phyloP scores from a whole-genome alignment of 1,284 basidiomycete genomes.

The Testicularia cyperi region DNA sequence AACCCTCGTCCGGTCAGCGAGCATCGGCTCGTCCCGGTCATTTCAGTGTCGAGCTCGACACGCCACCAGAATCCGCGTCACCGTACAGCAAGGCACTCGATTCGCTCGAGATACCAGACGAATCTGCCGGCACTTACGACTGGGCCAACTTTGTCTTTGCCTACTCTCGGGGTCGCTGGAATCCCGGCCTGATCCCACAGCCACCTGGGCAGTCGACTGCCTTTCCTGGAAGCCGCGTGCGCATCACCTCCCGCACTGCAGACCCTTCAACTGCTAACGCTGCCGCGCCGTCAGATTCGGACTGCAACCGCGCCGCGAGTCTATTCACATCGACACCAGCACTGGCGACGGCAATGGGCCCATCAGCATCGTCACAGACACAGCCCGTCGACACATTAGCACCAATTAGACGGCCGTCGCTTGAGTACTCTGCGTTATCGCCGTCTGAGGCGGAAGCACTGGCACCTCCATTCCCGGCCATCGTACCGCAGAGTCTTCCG shows the following conservation, averaged over 20 bases:
- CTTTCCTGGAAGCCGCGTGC: constrained; percentile 16
- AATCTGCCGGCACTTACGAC: constrained; percentile 35
- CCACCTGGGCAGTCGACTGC: constrained; percentile 44
- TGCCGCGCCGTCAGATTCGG: no score
- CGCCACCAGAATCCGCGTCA: no score
- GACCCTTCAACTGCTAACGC: no score
- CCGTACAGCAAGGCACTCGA: neutral
- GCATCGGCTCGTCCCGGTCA: no score
- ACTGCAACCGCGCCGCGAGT: no score
- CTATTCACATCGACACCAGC: no score
- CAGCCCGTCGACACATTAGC: constrained; percentile 1
- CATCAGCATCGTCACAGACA: no score
- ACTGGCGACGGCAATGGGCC: neutral
- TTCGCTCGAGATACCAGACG: constrained; percentile 4
- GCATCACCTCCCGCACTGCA: no score
- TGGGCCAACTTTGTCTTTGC: constrained; percentile 57
- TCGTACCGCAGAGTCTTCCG: neutral
- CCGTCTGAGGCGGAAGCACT: neutral
- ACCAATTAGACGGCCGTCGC: constrained; percentile 3
- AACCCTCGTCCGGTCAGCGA: no score
- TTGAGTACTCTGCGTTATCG: neutral
- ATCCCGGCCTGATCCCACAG: constrained; percentile 44
- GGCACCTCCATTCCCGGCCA: no score
- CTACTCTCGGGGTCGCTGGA: constrained; percentile 51
- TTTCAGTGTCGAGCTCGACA: no score